Evolutionary conservation across 768 basidiomycete species (phyloP).

Genomic region (Sporobolomyces phaffii): DNA sequence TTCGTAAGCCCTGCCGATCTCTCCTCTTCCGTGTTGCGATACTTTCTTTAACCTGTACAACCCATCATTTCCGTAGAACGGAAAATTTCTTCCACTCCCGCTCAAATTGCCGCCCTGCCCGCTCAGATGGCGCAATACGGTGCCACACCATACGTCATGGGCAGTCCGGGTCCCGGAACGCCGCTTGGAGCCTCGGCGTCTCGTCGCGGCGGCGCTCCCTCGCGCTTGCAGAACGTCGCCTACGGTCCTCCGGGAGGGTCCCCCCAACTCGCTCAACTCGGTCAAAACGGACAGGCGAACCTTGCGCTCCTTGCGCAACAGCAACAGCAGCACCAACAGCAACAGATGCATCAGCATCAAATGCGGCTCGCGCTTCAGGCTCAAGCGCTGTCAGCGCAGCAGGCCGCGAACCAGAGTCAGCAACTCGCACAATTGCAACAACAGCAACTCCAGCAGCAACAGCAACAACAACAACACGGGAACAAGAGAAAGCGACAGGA

Average conservation of each 20-base stretch:
- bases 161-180: slow-evolving; percentile 7
- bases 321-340: slow-evolving; percentile 23
- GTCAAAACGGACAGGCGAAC: slow-evolving; percentile 2
- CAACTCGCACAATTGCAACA: background rate
- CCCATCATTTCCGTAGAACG: slow-evolving; percentile 22
- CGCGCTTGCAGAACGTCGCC: slow-evolving; percentile 33
- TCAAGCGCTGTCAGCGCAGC: slow-evolving; percentile 11
- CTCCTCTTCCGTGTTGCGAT: background rate
- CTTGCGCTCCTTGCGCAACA: slow-evolving; percentile 21
- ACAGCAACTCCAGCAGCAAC: background rate
- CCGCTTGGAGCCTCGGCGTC: slow-evolving; percentile 1
- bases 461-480: slow-evolving; percentile 46
- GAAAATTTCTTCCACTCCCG: slow-evolving; percentile 1
- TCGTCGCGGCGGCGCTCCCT: slow-evolving; percentile 19
- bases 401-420: slow-evolving; percentile 5
- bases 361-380: slow-evolving; percentile 24
- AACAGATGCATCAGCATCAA: slow-evolving; percentile 29
- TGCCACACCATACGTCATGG: slow-evolving; percentile 4
- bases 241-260: slow-evolving; percentile 18
- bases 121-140: slow-evolving; percentile 22
- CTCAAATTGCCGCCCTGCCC: slow-evolving; percentile 27
- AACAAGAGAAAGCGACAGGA: slow-evolving; percentile 53
- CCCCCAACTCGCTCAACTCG: background rate
- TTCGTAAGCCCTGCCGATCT: slow-evolving; percentile 4
- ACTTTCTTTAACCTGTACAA: too few species aligned